These are phyloP conservation scores for Cutaneotrichosporon curvatum DNA, from an alignment of 1,284 basidiomycete species.

Conservation along the genomic window DNA sequence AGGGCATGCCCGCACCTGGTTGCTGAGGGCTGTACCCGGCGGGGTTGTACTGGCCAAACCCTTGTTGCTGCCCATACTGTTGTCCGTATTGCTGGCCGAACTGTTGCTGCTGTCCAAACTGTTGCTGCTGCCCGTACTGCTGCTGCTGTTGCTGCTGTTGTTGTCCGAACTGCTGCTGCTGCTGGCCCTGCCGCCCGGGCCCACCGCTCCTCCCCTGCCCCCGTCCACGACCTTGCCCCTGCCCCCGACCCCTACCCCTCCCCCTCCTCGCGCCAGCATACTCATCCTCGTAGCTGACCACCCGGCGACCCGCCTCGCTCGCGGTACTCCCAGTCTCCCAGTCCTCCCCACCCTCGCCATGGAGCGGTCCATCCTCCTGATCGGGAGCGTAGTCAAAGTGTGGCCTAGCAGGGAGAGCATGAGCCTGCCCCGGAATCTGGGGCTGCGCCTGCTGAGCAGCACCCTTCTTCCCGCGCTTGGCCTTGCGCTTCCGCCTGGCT, in stretches of 20 bases:
- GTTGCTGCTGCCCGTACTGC: no score
- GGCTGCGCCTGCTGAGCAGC: constrained; percentile 1
- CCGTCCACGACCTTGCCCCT: constrained; percentile 20
- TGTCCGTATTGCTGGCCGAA: neutral
- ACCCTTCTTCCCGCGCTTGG: constrained; percentile 7
- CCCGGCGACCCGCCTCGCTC: constrained; percentile 14
- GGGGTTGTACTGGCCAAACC: constrained; percentile 5
- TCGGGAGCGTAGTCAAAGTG: constrained; percentile 38
- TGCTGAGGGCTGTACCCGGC: constrained; percentile 11
- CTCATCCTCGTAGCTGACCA: constrained; percentile 20
- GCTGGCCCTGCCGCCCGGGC: neutral
- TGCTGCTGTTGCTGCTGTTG: neutral
- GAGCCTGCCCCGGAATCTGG: neutral
- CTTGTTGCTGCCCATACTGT: neutral
- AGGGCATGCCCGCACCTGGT: constrained; percentile 9
- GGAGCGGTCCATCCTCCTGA: constrained; percentile 17
- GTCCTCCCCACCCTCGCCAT: constrained; percentile 23
- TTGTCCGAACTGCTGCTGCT: neutral
- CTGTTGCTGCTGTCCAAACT: no score
- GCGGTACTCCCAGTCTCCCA: constrained; percentile 19
- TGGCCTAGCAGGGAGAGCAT: constrained; percentile 24
- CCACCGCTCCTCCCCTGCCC: constrained; percentile 3
- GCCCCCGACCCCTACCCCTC: constrained; percentile 20
- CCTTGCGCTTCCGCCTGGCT: constrained; percentile 45
- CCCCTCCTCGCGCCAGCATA: neutral